Conservation (phyloP, 768 basidiomycete genomes). For the Tricholomella constricta region DNA sequence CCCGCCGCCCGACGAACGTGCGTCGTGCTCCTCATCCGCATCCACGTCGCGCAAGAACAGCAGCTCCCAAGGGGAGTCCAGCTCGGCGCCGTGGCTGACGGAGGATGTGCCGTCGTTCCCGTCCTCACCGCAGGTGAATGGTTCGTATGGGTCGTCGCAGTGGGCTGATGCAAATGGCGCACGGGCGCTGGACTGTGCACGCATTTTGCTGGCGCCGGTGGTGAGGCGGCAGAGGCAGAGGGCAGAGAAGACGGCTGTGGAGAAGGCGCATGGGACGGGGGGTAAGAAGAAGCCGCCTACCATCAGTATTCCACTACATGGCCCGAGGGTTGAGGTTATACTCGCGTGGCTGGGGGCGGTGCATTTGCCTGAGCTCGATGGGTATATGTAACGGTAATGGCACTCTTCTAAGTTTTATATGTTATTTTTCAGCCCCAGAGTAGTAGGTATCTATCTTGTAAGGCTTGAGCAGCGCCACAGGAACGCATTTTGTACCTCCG, state of each 20-base stretch:
- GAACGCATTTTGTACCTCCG: too few species aligned
- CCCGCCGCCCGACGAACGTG: constrained; percentile 16
- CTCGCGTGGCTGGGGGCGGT: constrained; percentile 86
- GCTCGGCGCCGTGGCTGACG: constrained; percentile 22
- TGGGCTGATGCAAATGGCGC: constrained; percentile 40
- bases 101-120: constrained; percentile 2
- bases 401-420: neutral
- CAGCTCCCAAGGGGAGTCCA: constrained; percentile 21
- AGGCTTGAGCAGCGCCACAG: too few species aligned
- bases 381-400: constrained; percentile 10
- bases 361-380: constrained; percentile 74
- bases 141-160: constrained; percentile 1
- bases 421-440: too few species aligned
- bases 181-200: constrained; percentile 64
- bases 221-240: constrained; percentile 62
- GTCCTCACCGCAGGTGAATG: constrained; percentile 11
- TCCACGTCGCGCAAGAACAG: constrained; percentile 28
- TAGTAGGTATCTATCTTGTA: too few species aligned
- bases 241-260: constrained; percentile 51
- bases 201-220: constrained; percentile 76
- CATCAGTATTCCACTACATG: constrained; percentile 83
- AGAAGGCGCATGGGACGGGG: constrained; percentile 46
- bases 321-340: constrained; percentile 82
- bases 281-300: constrained; percentile 61
- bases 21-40: constrained; percentile 17